Conservation (phyloP, 2,329 filamentous ascomycete species). For the Aphanocladium album region DNA sequence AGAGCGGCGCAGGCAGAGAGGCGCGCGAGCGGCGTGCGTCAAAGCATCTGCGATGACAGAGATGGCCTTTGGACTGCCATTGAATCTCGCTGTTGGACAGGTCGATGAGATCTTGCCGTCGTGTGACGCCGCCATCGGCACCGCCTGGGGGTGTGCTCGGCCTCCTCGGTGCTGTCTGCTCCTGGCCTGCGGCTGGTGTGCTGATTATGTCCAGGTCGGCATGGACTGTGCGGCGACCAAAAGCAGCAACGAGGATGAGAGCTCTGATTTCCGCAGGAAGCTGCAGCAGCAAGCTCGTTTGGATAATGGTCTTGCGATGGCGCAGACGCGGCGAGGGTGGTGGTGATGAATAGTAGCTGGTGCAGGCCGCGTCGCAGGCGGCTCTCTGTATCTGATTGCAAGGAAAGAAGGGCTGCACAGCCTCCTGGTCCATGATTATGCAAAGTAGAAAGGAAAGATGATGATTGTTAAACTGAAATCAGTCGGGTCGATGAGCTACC, state of each 20-base stretch:
- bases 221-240: slow-evolving; percentile 8
- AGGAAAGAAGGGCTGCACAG: not conserved
- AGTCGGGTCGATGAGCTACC: not conserved
- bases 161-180: not conserved
- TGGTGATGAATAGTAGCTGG: not conserved
- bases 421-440: not conserved
- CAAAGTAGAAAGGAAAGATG: not conserved
- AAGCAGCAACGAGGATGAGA: slow-evolving; percentile 7
- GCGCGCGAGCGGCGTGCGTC: not conserved
- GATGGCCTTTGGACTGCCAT: slow-evolving; percentile 1
- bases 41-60: slow-evolving; percentile 6
- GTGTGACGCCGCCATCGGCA: not conserved
- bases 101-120: not conserved
- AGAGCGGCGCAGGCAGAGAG: slow-evolving; percentile 1
- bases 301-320: not conserved
- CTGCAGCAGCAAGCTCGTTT: not conserved
- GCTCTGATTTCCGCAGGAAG: not conserved
- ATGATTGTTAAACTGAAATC: not conserved
- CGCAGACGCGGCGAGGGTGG: not conserved
- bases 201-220: not conserved
- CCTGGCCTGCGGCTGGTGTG: not conserved
- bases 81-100: not conserved
- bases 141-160: not conserved
- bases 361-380: not conserved
- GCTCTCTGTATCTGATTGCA: not conserved